A percentile compares a stretch with the other conserved stretches of the same genome.
Conservation (phyloP, 352 stramenopile species). For the Salisapilia sapeloensis region DNA sequence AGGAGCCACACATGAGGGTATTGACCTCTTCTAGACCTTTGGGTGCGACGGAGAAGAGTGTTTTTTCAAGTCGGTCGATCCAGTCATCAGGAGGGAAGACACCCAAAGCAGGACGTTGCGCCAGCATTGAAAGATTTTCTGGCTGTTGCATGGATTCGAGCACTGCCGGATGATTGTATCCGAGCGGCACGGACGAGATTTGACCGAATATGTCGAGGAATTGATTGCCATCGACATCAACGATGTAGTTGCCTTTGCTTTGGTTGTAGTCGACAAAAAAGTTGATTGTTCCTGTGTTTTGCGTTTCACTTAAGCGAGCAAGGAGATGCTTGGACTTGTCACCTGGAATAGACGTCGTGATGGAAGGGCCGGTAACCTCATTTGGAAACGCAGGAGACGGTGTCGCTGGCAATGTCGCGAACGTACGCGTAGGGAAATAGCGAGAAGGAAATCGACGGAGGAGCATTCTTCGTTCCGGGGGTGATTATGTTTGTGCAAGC, state of each 20-base stretch:
- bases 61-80: constrained; percentile 46
- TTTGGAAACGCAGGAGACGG: constrained; percentile 38
- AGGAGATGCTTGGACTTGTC: constrained; percentile 47
- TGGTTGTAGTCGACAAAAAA: constrained; percentile 68
- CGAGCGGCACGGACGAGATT: constrained; percentile 67
- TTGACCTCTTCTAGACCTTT: constrained; percentile 45
- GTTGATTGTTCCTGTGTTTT: constrained; percentile 49
- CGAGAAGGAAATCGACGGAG: not conserved
- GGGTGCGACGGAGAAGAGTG: constrained; percentile 36
- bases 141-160: constrained; percentile 36
- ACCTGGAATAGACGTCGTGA: constrained; percentile 44
- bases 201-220: constrained; percentile 75
- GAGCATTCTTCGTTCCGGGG: no score
- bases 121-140: constrained; percentile 45
- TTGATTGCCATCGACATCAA: constrained; percentile 71
- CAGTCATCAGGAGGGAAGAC: constrained; percentile 64
- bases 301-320: constrained; percentile 21
- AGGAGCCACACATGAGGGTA: constrained; percentile 79
- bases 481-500: no score
- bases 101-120: constrained; percentile 54
- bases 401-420: constrained; percentile 14
- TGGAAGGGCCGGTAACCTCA: constrained; percentile 26
- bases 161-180: constrained; percentile 77
- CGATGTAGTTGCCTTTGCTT: constrained; percentile 71
- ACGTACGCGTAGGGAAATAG: not conserved